Evolutionary conservation across 129 eudicot genomes (phyloP).

Genomic region (Escallonia rubra): DNA sequence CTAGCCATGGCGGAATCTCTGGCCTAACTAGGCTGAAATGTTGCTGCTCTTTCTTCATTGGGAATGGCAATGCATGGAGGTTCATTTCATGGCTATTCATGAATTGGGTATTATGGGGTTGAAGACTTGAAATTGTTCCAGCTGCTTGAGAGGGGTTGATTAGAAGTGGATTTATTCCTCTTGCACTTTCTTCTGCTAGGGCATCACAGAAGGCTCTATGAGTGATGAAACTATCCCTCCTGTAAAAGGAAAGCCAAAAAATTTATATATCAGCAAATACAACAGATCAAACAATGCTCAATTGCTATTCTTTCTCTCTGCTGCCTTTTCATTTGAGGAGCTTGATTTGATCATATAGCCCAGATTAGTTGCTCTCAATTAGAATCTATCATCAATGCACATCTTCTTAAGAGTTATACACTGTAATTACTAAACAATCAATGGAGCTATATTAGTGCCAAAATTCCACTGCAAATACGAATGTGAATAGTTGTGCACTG

Average conservation of each 20-base stretch:
- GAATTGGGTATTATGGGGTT: constrained; percentile 24
- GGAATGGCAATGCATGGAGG: constrained; percentile 3
- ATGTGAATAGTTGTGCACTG: too few species aligned
- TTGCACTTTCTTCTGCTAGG: constrained; percentile 71
- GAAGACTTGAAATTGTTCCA: constrained; percentile 18
- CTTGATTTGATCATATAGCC: too few species aligned
- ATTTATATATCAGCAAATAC: too few species aligned
- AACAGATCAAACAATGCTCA: too few species aligned
- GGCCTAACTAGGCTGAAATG: constrained; percentile 18
- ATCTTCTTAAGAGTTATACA: too few species aligned
- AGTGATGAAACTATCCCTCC: constrained; percentile 65
- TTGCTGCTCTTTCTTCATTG: constrained; percentile 46
- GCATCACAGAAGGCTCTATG: constrained; percentile 76
- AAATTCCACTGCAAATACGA: too few species aligned
- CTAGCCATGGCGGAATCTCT: constrained; percentile 43
- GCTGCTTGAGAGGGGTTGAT: constrained; percentile 12
- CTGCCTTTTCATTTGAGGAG: too few species aligned
- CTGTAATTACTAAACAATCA: too few species aligned
- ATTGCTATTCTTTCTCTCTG: too few species aligned
- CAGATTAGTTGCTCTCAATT: too few species aligned
- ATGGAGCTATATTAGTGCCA: too few species aligned
- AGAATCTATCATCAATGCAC: too few species aligned
- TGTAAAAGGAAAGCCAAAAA: constrained; percentile 3
- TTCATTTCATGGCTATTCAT: constrained; percentile 13
- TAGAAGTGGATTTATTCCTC: constrained; percentile 34